Evolutionary conservation across 1,139 yeast species (phyloP).

Genomic region (Geotrichum fermentans): DNA sequence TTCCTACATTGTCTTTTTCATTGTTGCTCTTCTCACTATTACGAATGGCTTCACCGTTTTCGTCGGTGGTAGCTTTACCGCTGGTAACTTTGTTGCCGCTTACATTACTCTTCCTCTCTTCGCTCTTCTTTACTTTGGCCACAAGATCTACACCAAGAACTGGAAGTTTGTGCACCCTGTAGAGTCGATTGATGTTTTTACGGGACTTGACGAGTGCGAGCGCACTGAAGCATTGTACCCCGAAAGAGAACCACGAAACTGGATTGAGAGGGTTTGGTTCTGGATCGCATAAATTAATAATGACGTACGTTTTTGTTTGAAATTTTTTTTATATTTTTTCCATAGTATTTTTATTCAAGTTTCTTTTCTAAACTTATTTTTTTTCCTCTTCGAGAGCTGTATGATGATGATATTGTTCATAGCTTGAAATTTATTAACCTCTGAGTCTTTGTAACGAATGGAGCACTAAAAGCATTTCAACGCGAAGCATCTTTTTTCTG

Average conservation of each 20-base stretch:
- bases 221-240: constrained; percentile 40
- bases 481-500: too few species aligned
- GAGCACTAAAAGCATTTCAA: too few species aligned
- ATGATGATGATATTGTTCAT: too few species aligned
- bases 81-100: constrained; percentile 48
- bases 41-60: constrained; percentile 69
- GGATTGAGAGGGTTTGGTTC: constrained; percentile 42
- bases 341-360: background rate
- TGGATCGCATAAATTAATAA: constrained; percentile 33
- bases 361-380: too few species aligned
- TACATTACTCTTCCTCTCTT: constrained; percentile 52
- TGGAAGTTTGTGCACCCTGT: constrained; percentile 44
- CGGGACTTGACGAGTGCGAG: constrained; percentile 51
- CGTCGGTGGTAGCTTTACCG: constrained; percentile 49
- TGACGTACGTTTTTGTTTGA: background rate
- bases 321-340: background rate
- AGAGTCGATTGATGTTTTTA: constrained; percentile 45
- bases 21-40: constrained; percentile 47
- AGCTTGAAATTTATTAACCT: too few species aligned
- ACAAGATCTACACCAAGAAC: constrained; percentile 46
- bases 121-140: constrained; percentile 46
- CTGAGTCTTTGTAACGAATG: too few species aligned
- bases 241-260: constrained; percentile 38
- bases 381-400: too few species aligned
- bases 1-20: constrained; percentile 44